A percentile compares a stretch with the other conserved stretches of the same genome.
phyloP scores from a whole-genome alignment of 208 protist species.

The Acanthamoeba sp. region DNA sequence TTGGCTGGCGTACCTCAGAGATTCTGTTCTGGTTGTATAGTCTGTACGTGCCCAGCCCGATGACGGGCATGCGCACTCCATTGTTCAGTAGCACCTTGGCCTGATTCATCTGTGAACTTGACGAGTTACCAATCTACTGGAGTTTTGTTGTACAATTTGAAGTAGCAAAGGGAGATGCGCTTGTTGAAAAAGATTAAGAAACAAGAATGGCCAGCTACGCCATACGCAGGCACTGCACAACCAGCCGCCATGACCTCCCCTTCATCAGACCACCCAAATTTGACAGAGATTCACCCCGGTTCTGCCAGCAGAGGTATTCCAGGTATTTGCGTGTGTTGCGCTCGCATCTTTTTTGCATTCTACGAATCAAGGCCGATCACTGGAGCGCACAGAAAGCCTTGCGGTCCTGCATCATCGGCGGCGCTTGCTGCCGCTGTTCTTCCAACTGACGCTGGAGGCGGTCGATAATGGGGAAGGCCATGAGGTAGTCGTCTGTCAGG shows the following conservation, averaged over 20 bases:
- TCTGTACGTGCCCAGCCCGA: constrained; percentile 27
- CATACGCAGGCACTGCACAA: too few species aligned
- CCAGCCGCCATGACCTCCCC: too few species aligned
- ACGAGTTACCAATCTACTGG: too few species aligned
- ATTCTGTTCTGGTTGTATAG: constrained; percentile 23
- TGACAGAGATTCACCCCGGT: not conserved
- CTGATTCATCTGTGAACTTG: not conserved
- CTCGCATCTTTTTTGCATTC: too few species aligned
- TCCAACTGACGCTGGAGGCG: not conserved
- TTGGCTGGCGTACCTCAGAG: not conserved
- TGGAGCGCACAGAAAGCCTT: not conserved
- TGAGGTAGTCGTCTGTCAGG: constrained; percentile 30
- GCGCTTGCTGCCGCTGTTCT: not conserved
- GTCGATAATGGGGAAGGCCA: constrained; percentile 30
- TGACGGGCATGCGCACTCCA: constrained; percentile 14
- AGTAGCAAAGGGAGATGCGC: too few species aligned
- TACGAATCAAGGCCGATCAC: not conserved
- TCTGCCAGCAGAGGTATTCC: not conserved
- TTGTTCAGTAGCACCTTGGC: constrained; percentile 3
- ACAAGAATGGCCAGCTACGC: too few species aligned
- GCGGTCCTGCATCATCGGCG: too few species aligned
- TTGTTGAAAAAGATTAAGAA: too few species aligned
- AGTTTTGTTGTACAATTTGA: not conserved
- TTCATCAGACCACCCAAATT: not conserved
- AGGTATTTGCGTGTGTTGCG: too few species aligned